phyloP scores from a whole-genome alignment of 257 asterid genomes.

The Nicotiana obtusifolia region DNA sequence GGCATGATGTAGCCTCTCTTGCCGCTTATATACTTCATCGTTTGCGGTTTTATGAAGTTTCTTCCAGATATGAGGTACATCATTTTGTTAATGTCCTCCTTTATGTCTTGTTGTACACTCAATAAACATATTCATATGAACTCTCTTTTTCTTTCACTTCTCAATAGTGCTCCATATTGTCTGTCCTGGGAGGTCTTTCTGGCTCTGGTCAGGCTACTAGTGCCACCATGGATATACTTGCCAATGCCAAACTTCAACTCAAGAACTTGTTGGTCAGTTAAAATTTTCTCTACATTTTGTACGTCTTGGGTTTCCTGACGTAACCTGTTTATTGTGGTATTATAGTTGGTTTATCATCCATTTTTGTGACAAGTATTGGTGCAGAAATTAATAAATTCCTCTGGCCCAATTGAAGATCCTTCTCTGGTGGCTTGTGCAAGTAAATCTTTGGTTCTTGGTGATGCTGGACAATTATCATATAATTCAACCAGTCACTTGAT shows the following conservation, averaged over 20 bases:
- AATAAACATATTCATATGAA: not conserved
- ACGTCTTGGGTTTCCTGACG: not conserved
- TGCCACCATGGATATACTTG: slow-evolving; percentile 59
- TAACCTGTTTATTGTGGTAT: not conserved
- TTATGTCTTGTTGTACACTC: not conserved
- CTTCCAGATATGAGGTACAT: slow-evolving; percentile 89
- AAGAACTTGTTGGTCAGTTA: slow-evolving; percentile 69
- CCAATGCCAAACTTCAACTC: slow-evolving; percentile 59
- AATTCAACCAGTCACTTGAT: slow-evolving; percentile 71
- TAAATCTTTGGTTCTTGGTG: slow-evolving; percentile 55
- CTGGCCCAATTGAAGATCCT: slow-evolving; percentile 86
- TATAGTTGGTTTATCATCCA: not conserved
- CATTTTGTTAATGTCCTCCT: slow-evolving; percentile 10
- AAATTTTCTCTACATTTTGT: slow-evolving; percentile 9
- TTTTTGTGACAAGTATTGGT: slow-evolving; percentile 29
- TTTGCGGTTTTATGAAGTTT: slow-evolving; percentile 77
- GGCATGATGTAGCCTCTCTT: slow-evolving; percentile 85
- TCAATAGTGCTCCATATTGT: slow-evolving; percentile 55
- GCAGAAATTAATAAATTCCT: slow-evolving; percentile 52
- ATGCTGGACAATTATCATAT: slow-evolving; percentile 56
- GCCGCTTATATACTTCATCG: slow-evolving; percentile 86
- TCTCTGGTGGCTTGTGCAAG: slow-evolving; percentile 64
- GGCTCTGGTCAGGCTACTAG: slow-evolving; percentile 38
- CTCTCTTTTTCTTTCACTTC: slow-evolving; percentile 14
- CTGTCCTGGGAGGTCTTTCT: slow-evolving; percentile 61